phyloP scores from a whole-genome alignment of 768 basidiomycete genomes.

The Lactarius indigo region DNA sequence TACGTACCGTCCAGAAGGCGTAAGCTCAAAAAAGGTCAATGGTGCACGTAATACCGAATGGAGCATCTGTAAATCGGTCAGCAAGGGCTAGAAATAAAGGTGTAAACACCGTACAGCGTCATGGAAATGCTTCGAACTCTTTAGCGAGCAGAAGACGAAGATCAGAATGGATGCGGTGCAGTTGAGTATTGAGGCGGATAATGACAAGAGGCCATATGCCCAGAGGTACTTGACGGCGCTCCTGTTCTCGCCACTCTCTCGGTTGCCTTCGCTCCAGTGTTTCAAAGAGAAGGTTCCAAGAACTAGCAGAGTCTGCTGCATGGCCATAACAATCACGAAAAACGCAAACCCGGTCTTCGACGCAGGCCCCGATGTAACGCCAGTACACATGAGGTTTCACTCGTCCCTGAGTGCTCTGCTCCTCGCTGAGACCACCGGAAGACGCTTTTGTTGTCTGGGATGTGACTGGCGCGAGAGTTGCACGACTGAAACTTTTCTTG shows the following conservation, averaged over 20 bases:
- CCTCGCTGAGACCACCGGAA: conserved; percentile 53
- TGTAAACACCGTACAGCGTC: conserved; percentile 51
- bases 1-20: conserved; percentile 74
- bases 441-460: conserved; percentile 36
- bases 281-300: conserved; percentile 64
- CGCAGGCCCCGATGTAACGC: conserved; percentile 77
- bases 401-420: conserved; percentile 75
- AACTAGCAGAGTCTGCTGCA: conserved; percentile 59
- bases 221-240: conserved; percentile 58
- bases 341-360: conserved; percentile 64
- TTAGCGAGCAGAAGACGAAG: conserved; percentile 73
- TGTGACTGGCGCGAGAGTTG: conserved; percentile 44
- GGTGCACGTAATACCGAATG: conserved; percentile 78
- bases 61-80: conserved; percentile 56
- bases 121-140: conserved; percentile 72
- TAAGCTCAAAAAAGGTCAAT: conserved; percentile 84
- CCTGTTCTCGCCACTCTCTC: conserved; percentile 50
- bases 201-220: conserved; percentile 64
- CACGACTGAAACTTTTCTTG: conserved; percentile 55
- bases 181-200: conserved; percentile 51
- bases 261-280: conserved; percentile 80
- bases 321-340: conserved; percentile 50
- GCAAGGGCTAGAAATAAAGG: not conserved
- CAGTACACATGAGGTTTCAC: conserved; percentile 77
- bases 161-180: conserved; percentile 60